Conservation (phyloP, 1,284 basidiomycete genomes). For the Lignosus rhinocerotis region DNA sequence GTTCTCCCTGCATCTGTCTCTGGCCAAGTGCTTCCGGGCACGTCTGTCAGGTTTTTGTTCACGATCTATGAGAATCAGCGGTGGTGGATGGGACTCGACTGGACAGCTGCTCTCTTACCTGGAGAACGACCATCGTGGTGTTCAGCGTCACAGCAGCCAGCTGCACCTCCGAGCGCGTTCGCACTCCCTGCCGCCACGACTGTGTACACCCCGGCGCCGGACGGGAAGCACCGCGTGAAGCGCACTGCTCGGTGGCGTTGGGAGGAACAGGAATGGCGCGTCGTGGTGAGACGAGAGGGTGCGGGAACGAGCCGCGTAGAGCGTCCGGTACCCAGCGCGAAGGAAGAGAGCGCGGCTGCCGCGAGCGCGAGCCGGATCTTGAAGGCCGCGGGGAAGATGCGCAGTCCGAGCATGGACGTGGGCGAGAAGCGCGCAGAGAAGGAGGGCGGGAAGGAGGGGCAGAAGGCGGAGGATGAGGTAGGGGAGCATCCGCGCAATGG, state of each 20-base stretch:
- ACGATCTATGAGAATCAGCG: constrained; percentile 93
- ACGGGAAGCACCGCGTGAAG: constrained; percentile 54
- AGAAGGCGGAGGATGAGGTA: constrained; percentile 13
- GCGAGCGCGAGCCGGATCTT: constrained; percentile 42
- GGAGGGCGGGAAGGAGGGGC: constrained; percentile 17
- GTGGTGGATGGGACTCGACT: constrained; percentile 92
- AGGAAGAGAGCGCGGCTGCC: constrained; percentile 45
- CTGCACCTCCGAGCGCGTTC: constrained; percentile 67
- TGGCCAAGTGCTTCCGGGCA: constrained; percentile 11
- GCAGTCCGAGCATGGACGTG: constrained; percentile 36
- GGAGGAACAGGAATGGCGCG: constrained; percentile 87
- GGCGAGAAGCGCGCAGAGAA: constrained; percentile 30
- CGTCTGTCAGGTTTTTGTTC: constrained; percentile 75
- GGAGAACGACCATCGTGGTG: constrained; percentile 92
- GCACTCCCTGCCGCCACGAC: constrained; percentile 53
- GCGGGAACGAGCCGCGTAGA: constrained; percentile 53
- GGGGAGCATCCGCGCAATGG: constrained; percentile 19
- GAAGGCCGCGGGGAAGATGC: constrained; percentile 49
- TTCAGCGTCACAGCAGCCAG: constrained; percentile 53
- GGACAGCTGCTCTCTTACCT: constrained; percentile 91
- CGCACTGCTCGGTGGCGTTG: constrained; percentile 81
- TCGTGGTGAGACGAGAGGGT: constrained; percentile 63
- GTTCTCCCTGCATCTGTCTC: neutral
- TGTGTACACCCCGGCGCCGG: constrained; percentile 52
- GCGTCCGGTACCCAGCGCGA: constrained; percentile 51